Evolutionary conservation across 805 yeast genomes (phyloP).

Genomic region (Osmozyma mogii): DNA sequence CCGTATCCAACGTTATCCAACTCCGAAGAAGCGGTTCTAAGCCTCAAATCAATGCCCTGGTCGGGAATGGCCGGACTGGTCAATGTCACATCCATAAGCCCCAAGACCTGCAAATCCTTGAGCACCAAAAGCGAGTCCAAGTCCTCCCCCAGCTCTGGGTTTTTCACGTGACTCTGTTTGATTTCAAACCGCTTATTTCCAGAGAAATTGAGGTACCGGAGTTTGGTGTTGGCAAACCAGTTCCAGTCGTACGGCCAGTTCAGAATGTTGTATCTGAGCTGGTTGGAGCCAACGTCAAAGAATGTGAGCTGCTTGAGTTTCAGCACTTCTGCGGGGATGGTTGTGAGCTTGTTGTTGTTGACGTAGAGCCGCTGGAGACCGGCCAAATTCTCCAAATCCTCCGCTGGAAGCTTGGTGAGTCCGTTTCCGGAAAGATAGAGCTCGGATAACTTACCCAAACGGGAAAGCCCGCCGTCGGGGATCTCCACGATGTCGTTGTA

Average conservation of each 20-base stretch:
- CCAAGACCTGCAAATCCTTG: conserved; percentile 63
- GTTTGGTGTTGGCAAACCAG: conserved; percentile 77
- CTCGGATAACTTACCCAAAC: conserved; percentile 49
- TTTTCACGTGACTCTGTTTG: conserved; percentile 49
- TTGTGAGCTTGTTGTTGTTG: conserved; percentile 78
- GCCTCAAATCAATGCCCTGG: conserved; percentile 72
- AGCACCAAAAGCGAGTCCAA: conserved; percentile 60
- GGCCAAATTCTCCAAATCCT: conserved; percentile 61
- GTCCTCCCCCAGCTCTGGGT: conserved; percentile 52
- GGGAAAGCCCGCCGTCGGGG: conserved; percentile 61
- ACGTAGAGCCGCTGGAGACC: conserved; percentile 55
- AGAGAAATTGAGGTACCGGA: conserved; percentile 79
- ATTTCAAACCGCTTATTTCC: conserved; percentile 92
- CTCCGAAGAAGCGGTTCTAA: conserved; percentile 82
- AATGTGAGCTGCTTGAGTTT: conserved; percentile 55
- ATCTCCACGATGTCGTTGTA: conserved; percentile 81
- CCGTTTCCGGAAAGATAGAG: conserved; percentile 80
- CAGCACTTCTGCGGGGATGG: conserved; percentile 84
- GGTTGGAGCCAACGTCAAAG: conserved; percentile 87
- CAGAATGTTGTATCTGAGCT: conserved; percentile 82
- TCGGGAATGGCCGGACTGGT: conserved; percentile 87
- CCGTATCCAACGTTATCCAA: conserved; percentile 77
- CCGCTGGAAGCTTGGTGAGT: conserved; percentile 72
- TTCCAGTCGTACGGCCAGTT: conserved; percentile 98
- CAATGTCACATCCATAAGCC: conserved; percentile 91